These are phyloP conservation scores for Tephrocybe sp. DNA, from an alignment of 768 basidiomycete species.

Conservation along the genomic window DNA sequence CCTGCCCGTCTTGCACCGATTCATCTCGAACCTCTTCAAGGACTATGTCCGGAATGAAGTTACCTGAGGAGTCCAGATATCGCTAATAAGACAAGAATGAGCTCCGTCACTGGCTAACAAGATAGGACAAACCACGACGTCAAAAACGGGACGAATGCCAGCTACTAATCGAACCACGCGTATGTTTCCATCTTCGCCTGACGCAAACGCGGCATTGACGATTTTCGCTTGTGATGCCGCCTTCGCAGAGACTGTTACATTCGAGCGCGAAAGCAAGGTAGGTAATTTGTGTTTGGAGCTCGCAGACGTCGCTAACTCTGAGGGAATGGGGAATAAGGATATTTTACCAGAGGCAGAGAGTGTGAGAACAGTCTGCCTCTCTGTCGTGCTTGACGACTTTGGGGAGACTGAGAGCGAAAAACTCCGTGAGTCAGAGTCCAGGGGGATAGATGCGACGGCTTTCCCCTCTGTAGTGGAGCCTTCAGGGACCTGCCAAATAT, in stretches of 20 bases:
- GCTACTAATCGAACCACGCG: conserved; percentile 54
- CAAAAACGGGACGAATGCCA: conserved; percentile 60
- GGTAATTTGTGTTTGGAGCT: conserved; percentile 46
- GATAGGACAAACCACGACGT: conserved; percentile 39
- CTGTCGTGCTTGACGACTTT: conserved; percentile 18
- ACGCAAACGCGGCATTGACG: conserved; percentile 46
- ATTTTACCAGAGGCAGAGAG: conserved; percentile 62
- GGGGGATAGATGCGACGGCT: conserved; percentile 57
- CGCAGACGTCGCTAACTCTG: conserved; percentile 38
- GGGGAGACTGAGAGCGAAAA: conserved; percentile 36
- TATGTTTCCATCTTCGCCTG: conserved; percentile 40
- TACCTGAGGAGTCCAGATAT: conserved; percentile 53
- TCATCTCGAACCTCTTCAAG: conserved; percentile 38
- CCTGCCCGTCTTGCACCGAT: conserved; percentile 4
- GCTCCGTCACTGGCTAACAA: conserved; percentile 2
- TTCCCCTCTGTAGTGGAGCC: conserved; percentile 43
- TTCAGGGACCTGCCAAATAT: conserved; percentile 57
- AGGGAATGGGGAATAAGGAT: conserved; percentile 54
- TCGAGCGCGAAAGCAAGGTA: conserved; percentile 54
- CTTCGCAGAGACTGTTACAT: conserved; percentile 40
- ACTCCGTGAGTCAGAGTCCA: conserved; percentile 62
- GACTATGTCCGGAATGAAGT: conserved; percentile 51
- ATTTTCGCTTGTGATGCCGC: conserved; percentile 36
- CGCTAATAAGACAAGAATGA: conserved; percentile 35
- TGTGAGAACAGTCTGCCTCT: conserved; percentile 45